Evolutionary conservation across 192 early-diverging fungal species (phyloP), one percentile per base, ranked within the genome.

Genomic region (Chytriomyces confervae): DNA sequence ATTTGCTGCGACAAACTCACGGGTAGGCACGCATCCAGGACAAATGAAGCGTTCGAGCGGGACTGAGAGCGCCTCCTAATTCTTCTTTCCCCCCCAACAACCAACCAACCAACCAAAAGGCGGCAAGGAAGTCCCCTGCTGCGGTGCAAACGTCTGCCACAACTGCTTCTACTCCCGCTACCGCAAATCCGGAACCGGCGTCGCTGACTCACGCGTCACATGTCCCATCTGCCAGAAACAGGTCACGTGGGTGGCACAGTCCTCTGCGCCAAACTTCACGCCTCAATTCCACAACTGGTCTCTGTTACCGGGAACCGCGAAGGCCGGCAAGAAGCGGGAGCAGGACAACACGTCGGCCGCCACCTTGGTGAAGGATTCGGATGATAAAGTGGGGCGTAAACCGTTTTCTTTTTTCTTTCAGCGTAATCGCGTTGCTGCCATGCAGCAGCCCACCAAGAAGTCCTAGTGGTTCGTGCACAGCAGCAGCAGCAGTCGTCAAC

Each of bases 91-190:
- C 53, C 53, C n/a, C n/a, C 53, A 57, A 57, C 7, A 63, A 9
- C 47, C 45, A 18, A 8, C 11, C 7, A 10, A 44, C 48, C 11
- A 47, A 49, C 27, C 23, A 51, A 68, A 8, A 68, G 69, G 20
- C 20, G 47, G 47, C 11, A 51, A 70, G 51, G 18, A 70, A 46
- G 43, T 68, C 47, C 66, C 69, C 20, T 70, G 69, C 50, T 70
- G 69, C 27, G n/a, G 24, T 23, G 16, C 69, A 20, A 47, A 20
- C 11, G 50, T 70, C 50, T 70, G 69, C 53, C 46, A 18, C 24
- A 27, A 70, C 49, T 70, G 69, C 50, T 70, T 53, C 10, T 70
- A 70, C 69, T 24, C 45, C 7, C 8, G n/a, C 1, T 70, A 24
- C 47, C 47, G 69, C 47, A 20, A 70, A 20, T 50, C 49, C 49